phyloP scores from a whole-genome alignment of 2,329 filamentous ascomycete species.

The Clarireedia homoeocarpa region DNA sequence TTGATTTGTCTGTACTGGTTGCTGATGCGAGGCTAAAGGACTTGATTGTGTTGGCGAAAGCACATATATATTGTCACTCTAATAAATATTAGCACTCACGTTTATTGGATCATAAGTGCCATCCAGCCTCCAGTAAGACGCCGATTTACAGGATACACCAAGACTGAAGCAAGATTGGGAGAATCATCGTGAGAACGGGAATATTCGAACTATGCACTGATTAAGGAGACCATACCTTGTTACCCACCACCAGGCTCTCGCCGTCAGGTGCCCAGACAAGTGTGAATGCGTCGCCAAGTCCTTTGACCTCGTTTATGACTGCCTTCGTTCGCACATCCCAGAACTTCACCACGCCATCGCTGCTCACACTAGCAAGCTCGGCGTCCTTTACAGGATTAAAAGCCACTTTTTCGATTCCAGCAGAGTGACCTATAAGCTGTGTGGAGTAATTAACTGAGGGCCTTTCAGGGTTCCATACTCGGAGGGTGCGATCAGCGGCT shows the following conservation, averaged over 20 bases:
- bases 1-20: conserved; percentile 61
- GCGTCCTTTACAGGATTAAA: conserved; percentile 73
- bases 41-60: conserved; percentile 52
- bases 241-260: conserved; percentile 60
- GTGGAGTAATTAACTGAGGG: conserved; percentile 67
- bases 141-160: no score
- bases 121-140: no score
- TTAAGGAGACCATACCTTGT: conserved; percentile 50
- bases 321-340: conserved; percentile 73
- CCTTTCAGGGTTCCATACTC: conserved; percentile 77
- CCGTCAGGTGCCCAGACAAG: conserved; percentile 70
- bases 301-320: conserved; percentile 61
- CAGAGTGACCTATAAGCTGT: conserved; percentile 60
- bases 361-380: conserved; percentile 67
- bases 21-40: conserved; percentile 50
- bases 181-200: background rate
- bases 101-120: background rate
- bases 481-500: conserved; percentile 58
- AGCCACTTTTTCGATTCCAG: conserved; percentile 64
- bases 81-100: conserved; percentile 1
- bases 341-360: conserved; percentile 66
- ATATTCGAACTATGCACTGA: background rate
- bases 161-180: background rate
- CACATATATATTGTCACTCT: conserved; percentile 56
- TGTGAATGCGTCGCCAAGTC: conserved; percentile 59